These are phyloP conservation scores for Exophiala spinifera DNA, from an alignment of 2,329 filamentous ascomycete species.

Conservation along the genomic window DNA sequence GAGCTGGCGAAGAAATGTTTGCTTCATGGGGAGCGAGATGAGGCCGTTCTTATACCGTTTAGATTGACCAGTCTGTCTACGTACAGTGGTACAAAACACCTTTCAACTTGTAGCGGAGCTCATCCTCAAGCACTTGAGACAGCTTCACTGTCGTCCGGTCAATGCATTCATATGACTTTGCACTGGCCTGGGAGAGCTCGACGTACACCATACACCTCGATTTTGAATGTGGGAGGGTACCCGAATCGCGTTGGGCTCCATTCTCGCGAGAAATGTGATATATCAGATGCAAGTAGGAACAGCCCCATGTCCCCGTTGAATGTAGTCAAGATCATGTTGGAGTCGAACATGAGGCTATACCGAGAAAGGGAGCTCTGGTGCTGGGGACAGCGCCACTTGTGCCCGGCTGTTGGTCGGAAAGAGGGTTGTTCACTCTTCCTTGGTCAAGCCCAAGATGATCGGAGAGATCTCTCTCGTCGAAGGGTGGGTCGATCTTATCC, in stretches of 20 bases:
- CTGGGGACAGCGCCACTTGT: not conserved
- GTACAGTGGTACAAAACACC: constrained; percentile 12
- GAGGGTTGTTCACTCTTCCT: constrained; percentile 1
- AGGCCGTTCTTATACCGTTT: constrained; percentile 12
- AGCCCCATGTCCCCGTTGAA: not conserved
- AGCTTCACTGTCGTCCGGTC: not conserved
- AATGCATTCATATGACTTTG: not conserved
- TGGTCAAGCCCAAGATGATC: not conserved
- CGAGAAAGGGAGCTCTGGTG: constrained; percentile 2
- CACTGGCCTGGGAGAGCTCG: constrained; percentile 3
- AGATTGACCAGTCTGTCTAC: constrained; percentile 1
- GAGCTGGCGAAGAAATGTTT: not conserved
- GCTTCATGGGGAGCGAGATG: not conserved
- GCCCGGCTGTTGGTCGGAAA: not conserved
- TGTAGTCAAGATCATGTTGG: not conserved
- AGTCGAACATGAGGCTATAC: not conserved
- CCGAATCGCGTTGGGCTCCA: constrained; percentile 1
- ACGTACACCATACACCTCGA: constrained; percentile 1
- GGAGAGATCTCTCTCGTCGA: not conserved
- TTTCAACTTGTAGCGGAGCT: constrained; percentile 7
- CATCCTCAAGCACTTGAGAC: constrained; percentile 1
- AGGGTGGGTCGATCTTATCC: not conserved
- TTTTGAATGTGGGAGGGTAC: not conserved
- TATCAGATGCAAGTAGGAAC: constrained; percentile 7
- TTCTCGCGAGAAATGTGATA: constrained; percentile 11